These are phyloP conservation scores for Pichia terricola DNA, from an alignment of 1,139 yeast species.

Conservation along the genomic window DNA sequence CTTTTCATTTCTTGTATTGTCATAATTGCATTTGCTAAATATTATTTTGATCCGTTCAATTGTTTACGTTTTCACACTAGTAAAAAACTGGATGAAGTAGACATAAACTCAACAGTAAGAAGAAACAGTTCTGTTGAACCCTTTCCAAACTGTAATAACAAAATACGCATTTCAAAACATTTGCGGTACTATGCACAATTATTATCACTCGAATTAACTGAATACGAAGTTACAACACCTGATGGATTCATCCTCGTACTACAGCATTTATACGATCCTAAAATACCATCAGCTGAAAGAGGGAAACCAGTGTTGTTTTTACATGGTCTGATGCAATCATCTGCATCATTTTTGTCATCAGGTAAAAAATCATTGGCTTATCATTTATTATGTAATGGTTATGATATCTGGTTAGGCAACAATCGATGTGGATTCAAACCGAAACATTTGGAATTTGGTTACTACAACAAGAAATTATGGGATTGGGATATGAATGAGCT, in stretches of 20 bases:
- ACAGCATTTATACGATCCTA: conserved; percentile 46
- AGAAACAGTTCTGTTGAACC: too few relatives aligned
- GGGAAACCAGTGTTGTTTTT: conserved; percentile 54
- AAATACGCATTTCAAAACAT: conserved; percentile 14
- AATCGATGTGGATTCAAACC: conserved; percentile 82
- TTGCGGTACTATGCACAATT: conserved; percentile 58
- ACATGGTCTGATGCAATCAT: conserved; percentile 82
- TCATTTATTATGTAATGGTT: conserved; percentile 46
- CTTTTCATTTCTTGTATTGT: too few relatives aligned
- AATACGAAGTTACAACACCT: conserved; percentile 52
- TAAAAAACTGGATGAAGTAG: too few relatives aligned
- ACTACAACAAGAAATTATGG: conserved; percentile 45
- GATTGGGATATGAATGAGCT: conserved; percentile 82
- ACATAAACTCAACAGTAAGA: too few relatives aligned
- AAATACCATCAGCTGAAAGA: not conserved
- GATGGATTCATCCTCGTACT: conserved; percentile 70
- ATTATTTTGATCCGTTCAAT: too few relatives aligned
- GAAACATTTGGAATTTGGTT: conserved; percentile 37
- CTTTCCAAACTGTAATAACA: too few relatives aligned
- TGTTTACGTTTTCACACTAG: too few relatives aligned
- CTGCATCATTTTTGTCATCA: conserved; percentile 73
- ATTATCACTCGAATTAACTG: conserved; percentile 50
- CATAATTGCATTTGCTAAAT: too few relatives aligned
- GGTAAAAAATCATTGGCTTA: conserved; percentile 73
- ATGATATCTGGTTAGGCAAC: conserved; percentile 91